These are phyloP conservation scores for Botrytis squamosa DNA, from an alignment of 2,329 filamentous ascomycete genomes.

Conservation along the genomic window DNA sequence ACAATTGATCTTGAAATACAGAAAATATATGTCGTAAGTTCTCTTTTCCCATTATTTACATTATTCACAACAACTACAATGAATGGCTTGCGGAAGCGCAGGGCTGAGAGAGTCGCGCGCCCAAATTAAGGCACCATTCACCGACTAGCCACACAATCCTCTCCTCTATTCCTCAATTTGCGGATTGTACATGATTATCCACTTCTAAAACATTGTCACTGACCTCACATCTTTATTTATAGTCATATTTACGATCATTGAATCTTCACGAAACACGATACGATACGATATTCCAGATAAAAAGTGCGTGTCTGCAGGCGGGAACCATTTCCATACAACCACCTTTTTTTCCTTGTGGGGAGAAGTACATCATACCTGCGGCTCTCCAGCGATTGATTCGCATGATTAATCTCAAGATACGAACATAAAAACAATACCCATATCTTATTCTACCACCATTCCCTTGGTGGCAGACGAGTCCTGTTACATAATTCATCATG, in stretches of 20 bases:
- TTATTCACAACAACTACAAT: not conserved
- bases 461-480: conserved; percentile 35
- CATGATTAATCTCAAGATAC: conserved; percentile 36
- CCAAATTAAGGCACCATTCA: conserved; percentile 15
- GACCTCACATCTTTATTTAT: conserved; percentile 25
- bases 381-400: conserved; percentile 32
- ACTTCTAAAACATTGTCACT: conserved; percentile 13
- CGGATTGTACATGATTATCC: conserved; percentile 1
- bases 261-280: conserved; percentile 31
- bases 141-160: conserved; percentile 14
- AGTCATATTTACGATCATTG: conserved; percentile 23
- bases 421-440: conserved; percentile 27
- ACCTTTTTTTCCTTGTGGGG: conserved; percentile 25
- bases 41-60: not conserved
- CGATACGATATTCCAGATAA: conserved; percentile 26
- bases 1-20: not conserved
- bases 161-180: conserved; percentile 13
- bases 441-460: conserved; percentile 32
- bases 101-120: conserved; percentile 19
- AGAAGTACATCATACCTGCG: conserved; percentile 27
- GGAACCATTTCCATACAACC: conserved; percentile 10
- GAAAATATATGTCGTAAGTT: not conserved
- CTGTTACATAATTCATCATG: conserved; percentile 63
- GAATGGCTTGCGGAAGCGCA: conserved; percentile 1
- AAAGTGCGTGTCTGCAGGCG: conserved; percentile 14